Evolutionary conservation across 1,284 basidiomycete genomes (phyloP).

Genomic region (Boletus sp.): DNA sequence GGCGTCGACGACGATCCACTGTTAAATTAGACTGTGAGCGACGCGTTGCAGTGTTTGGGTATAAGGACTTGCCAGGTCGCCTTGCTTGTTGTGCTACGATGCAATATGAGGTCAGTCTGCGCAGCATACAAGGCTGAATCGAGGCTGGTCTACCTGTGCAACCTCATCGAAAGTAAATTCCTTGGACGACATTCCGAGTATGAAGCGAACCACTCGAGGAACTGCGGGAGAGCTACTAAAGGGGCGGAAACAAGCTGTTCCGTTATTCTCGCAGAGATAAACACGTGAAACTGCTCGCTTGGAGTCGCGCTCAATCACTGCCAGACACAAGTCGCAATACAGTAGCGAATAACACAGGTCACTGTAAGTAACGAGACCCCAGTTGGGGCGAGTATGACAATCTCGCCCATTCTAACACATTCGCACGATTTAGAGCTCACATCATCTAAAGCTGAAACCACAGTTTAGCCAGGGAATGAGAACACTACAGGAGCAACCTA

Average conservation of each 20-base stretch:
- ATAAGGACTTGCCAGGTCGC: constrained; percentile 55
- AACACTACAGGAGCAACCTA: constrained; percentile 31
- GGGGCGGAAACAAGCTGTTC: too few species aligned
- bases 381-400: background rate
- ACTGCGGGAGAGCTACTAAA: too few species aligned
- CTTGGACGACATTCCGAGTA: constrained; percentile 29
- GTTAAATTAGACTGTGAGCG: constrained; percentile 2
- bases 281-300: constrained; percentile 2
- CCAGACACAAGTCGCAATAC: too few species aligned
- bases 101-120: background rate
- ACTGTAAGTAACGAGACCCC: background rate
- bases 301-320: too few species aligned
- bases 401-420: background rate
- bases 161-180: constrained; percentile 51
- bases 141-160: constrained; percentile 40
- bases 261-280: background rate
- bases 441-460: constrained; percentile 20
- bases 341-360: background rate
- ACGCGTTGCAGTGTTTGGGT: too few species aligned
- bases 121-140: background rate
- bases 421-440: too few species aligned
- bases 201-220: too few species aligned
- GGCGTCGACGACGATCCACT: constrained; percentile 67
- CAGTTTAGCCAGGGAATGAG: background rate
- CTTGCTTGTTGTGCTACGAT: constrained; percentile 70